phyloP scores from a whole-genome alignment of 225 moss, liverwort and hornwort species.

The Marchantia paleacea region DNA sequence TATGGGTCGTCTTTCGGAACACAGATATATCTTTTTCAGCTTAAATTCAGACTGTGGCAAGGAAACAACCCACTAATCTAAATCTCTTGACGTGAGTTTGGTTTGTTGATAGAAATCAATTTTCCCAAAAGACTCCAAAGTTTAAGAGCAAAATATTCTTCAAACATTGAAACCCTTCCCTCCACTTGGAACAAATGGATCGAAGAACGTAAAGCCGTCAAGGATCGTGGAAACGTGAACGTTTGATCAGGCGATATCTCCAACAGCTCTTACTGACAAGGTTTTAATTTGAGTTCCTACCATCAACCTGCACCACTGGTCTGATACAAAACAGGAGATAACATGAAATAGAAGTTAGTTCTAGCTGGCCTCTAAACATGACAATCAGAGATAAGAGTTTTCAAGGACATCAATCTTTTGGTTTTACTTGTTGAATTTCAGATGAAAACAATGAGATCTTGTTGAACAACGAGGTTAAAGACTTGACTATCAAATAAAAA shows the following conservation, averaged over 20 bases:
- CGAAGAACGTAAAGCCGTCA: background rate
- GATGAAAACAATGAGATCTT: background rate
- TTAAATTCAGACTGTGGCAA: background rate
- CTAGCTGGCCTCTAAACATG: background rate
- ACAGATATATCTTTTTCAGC: background rate
- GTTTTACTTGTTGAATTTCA: background rate
- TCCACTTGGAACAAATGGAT: background rate
- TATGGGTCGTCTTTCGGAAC: background rate
- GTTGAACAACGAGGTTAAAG: background rate
- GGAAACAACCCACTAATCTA: background rate
- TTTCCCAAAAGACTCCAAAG: background rate
- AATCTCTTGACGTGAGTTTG: background rate
- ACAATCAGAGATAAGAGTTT: background rate
- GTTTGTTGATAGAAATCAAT: background rate
- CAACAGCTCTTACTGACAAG: background rate
- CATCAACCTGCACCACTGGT: background rate
- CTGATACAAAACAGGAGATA: background rate
- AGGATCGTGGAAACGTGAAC: background rate
- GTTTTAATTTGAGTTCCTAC: background rate
- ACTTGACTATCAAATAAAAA: background rate
- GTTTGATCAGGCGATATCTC: background rate
- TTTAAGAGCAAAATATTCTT: background rate
- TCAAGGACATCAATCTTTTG: background rate
- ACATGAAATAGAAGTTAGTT: background rate
- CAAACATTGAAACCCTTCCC: background rate